phyloP scores from a whole-genome alignment of 2,329 filamentous ascomycete species.

The Colletotrichum tamarilloi region DNA sequence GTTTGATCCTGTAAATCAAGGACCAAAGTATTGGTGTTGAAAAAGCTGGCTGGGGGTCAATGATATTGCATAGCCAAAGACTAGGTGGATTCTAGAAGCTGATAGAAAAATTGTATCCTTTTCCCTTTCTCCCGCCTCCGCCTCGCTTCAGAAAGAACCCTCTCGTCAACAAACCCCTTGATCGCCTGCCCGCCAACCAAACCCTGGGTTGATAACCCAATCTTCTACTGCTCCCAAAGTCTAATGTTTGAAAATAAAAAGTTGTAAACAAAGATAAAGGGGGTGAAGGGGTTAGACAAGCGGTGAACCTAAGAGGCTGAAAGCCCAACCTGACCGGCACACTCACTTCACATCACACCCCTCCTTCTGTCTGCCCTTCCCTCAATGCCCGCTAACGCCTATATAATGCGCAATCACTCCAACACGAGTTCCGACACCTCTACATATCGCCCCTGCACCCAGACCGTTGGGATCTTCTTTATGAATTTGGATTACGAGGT shows the following conservation, averaged over 20 bases:
- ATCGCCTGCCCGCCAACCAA: neutral
- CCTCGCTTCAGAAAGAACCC: neutral
- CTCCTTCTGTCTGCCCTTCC: neutral
- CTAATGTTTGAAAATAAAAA: constrained; percentile 2
- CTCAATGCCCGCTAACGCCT: constrained; percentile 29
- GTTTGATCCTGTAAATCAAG: no score
- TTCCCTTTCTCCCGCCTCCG: neutral
- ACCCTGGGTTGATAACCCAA: neutral
- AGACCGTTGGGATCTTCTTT: neutral
- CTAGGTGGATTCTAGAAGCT: neutral
- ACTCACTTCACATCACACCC: neutral
- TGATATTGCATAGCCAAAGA: neutral
- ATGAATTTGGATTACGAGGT: neutral
- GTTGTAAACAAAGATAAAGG: neutral
- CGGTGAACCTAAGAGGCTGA: neutral
- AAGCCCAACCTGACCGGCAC: neutral
- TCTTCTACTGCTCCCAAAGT: neutral
- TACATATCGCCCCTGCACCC: neutral
- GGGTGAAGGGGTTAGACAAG: neutral
- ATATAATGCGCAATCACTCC: constrained; percentile 12
- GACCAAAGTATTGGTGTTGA: neutral
- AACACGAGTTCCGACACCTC: neutral
- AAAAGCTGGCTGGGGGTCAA: neutral
- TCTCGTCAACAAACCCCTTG: neutral
- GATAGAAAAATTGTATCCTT: neutral